Percentiles rank a stretch among this genome's conserved stretches.
These are phyloP conservation scores for Suillus tomentosus DNA, from an alignment of 768 basidiomycete genomes.

Conservation along the genomic window DNA sequence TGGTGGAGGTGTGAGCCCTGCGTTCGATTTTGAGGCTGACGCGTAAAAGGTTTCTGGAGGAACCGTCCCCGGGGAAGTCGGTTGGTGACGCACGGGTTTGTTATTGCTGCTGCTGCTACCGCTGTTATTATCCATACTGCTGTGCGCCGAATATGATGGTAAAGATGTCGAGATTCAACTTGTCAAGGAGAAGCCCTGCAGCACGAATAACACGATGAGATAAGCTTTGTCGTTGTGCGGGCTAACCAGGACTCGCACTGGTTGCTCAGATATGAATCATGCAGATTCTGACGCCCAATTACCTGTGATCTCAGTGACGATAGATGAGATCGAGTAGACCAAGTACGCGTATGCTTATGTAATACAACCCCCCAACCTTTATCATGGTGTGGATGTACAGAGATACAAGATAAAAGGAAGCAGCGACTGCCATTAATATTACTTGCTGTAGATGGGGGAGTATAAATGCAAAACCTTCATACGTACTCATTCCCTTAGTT, in stretches of 20 bases:
- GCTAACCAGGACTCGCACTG: constrained; percentile 2
- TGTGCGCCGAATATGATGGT: background rate
- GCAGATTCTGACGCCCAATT: constrained; percentile 1
- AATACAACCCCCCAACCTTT: constrained; percentile 17
- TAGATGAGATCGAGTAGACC: constrained; percentile 15
- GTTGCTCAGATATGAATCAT: constrained; percentile 20
- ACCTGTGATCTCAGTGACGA: constrained; percentile 13
- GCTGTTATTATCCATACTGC: constrained; percentile 44
- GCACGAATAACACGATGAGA: background rate
- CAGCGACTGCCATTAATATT: background rate
- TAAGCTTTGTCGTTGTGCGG: constrained; percentile 1
- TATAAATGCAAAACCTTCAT: background rate
- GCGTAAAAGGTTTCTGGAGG: constrained; percentile 31
- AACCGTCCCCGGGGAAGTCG: constrained; percentile 40
- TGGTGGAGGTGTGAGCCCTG: constrained; percentile 31
- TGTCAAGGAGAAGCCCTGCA: background rate
- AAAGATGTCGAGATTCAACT: background rate
- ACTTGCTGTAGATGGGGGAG: background rate
- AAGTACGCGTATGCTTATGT: constrained; percentile 26
- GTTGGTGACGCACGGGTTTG: constrained; percentile 33
- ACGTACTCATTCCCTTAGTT: background rate
- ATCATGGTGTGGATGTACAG: background rate
- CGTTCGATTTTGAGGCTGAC: constrained; percentile 20
- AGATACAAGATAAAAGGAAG: background rate
- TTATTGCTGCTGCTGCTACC: constrained; percentile 22